Evolutionary conservation across 1,284 basidiomycete genomes (phyloP), one percentile per base, ranked within the genome.

Genomic region (Phaffia rhodozyma): DNA sequence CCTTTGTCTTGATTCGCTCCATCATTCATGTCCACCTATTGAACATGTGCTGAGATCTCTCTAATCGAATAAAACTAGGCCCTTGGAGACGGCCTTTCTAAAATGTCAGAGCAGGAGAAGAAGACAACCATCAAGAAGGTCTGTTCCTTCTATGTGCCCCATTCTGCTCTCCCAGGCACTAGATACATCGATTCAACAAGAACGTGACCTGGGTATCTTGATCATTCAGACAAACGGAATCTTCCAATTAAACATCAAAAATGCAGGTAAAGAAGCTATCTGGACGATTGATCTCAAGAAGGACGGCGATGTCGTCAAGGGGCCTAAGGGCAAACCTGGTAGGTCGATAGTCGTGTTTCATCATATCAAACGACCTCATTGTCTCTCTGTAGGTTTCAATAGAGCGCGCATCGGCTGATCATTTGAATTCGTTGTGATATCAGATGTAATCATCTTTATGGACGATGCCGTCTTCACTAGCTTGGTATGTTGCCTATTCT

Each of bases 281-380:
- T 90, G 87, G 87, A 91, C 89, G 21, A 89, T 94, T 69, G 91
- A 94, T 80, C 74, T 93, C 72, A 96, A 96, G 82, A 87, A 89
- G 78, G 81, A 81, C n/a, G 87, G 86, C n/a, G 78, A 80, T 32
- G 81, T 91, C 34, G 84, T 84, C 79, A 84, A 86, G 75, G 90
- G 89, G 43, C 76, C 78, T 30, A 84, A 86, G 2, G 82, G 84
- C 25, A 89, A 88, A 75, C 78, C 87, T 0, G 87, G 64, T 66
- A 52, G 51, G 60, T 59, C 58, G 48, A 23, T 13, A 5, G 38
- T 43, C 13, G 38, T 43, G 38, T 43, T 43, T 16, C 13, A 43
- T 16, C 13, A 7, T 16, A 43, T 11, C 38, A 43, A 43, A 11
- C 13, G 38, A 43, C 13, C 5, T 43, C 13, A 16, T 5, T 16